phyloP scores from a whole-genome alignment of 2,329 filamentous ascomycete species.

The Xylaria multiplex region DNA sequence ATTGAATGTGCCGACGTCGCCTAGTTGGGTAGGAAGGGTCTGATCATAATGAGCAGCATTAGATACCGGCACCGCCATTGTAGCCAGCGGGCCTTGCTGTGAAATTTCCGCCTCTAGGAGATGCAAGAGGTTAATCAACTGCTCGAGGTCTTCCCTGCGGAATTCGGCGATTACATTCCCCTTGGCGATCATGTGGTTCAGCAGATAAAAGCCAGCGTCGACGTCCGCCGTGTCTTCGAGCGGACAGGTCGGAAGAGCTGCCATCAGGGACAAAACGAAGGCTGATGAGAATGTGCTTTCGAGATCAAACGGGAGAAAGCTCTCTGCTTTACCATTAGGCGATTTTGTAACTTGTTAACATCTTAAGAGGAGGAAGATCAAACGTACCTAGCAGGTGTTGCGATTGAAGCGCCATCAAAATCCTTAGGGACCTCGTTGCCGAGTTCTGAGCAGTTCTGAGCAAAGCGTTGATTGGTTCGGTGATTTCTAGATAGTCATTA shows the following conservation, averaged over 20 bases:
- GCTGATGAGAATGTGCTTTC: conserved; percentile 25
- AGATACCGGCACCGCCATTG: not conserved
- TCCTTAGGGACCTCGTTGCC: conserved; percentile 17
- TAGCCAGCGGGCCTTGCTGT: not conserved
- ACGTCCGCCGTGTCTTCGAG: conserved; percentile 10
- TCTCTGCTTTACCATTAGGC: conserved; percentile 4
- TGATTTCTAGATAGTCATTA: conserved; percentile 4
- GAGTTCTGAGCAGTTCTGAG: conserved; percentile 21
- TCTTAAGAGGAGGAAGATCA: too few relatives aligned
- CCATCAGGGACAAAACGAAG: conserved; percentile 21
- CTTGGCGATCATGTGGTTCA: conserved; percentile 16
- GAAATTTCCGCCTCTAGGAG: conserved; percentile 11
- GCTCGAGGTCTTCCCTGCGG: conserved; percentile 16
- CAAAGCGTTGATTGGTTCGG: conserved; percentile 19
- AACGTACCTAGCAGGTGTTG: conserved; percentile 16
- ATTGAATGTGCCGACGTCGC: conserved; percentile 3
- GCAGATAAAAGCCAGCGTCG: conserved; percentile 13
- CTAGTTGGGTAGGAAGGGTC: not conserved
- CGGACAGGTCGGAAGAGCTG: conserved; percentile 6
- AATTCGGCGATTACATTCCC: conserved; percentile 24
- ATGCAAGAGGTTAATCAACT: conserved; percentile 14
- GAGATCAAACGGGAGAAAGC: conserved; percentile 21
- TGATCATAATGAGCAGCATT: conserved; percentile 4
- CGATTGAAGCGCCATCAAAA: conserved; percentile 17
- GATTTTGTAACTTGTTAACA: not conserved